Percentiles rank a stretch among this genome's conserved stretches.
phyloP scores from a whole-genome alignment of 2,329 filamentous ascomycete genomes.

The Diaporthe sp. region DNA sequence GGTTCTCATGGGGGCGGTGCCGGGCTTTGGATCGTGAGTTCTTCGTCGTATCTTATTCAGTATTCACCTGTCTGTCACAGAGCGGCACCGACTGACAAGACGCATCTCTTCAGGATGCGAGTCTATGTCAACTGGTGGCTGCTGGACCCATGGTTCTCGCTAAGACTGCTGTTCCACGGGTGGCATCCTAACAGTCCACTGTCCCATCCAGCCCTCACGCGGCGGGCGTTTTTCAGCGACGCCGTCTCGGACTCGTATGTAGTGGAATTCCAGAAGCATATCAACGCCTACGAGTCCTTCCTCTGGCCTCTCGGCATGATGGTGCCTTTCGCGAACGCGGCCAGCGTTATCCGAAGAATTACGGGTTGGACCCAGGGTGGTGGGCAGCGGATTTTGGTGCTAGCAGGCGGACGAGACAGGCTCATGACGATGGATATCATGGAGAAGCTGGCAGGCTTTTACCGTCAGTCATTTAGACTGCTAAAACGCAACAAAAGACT shows the following conservation, averaged over 20 bases:
- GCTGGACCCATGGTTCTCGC: conserved; percentile 62
- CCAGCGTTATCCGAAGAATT: conserved; percentile 56
- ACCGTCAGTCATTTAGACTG: neutral
- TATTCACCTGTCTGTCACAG: neutral
- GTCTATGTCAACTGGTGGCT: conserved; percentile 62
- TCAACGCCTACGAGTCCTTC: conserved; percentile 65
- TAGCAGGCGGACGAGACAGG: conserved; percentile 43
- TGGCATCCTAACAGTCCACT: conserved; percentile 66
- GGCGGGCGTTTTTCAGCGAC: conserved; percentile 64
- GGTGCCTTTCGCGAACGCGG: conserved; percentile 56
- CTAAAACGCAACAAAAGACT: neutral
- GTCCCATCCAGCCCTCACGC: conserved; percentile 62
- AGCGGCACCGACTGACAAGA: neutral
- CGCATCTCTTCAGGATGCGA: conserved; percentile 53
- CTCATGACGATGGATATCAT: conserved; percentile 19
- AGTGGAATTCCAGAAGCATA: conserved; percentile 56
- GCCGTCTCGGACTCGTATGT: conserved; percentile 57
- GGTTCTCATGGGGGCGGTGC: conserved; percentile 61
- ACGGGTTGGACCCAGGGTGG: conserved; percentile 43
- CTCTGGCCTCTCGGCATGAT: conserved; percentile 66
- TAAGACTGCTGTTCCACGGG: conserved; percentile 60
- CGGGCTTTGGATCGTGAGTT: conserved; percentile 23
- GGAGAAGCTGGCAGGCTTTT: neutral
- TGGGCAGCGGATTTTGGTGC: conserved; percentile 53
- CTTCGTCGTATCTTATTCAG: neutral